phyloP scores from a whole-genome alignment of 208 protist species.

The Herpetomonas muscarum region DNA sequence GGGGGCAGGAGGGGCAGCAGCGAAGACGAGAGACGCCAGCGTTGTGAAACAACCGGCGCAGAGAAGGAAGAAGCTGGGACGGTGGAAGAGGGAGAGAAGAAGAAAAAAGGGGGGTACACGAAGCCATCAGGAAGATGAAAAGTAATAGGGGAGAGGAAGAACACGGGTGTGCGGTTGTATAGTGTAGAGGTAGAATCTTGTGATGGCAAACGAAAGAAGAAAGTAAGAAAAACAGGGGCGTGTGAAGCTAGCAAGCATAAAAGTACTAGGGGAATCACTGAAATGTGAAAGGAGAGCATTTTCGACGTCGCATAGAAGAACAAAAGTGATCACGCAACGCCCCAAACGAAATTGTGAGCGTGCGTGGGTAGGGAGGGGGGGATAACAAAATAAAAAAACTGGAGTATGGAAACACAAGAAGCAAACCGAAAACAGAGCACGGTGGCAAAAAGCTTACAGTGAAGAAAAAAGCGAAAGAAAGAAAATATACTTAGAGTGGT shows the following conservation, averaged over 20 bases:
- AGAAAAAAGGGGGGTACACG: background rate
- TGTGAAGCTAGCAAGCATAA: background rate
- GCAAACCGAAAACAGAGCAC: conserved; percentile 8
- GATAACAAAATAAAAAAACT: background rate
- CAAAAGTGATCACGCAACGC: too few species aligned
- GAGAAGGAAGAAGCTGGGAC: background rate
- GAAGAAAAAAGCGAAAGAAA: conserved; percentile 8
- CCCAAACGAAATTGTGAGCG: background rate
- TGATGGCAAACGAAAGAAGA: too few species aligned
- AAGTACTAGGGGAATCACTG: conserved; percentile 7
- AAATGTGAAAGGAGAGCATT: too few species aligned
- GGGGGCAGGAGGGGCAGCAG: too few species aligned
- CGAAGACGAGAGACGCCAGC: too few species aligned
- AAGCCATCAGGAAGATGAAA: background rate
- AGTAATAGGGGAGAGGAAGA: background rate
- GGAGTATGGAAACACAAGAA: conserved; percentile 3
- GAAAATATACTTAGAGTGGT: background rate
- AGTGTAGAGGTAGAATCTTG: too few species aligned
- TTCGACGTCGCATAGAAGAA: background rate
- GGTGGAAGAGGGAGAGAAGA: background rate
- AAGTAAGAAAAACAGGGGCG: background rate
- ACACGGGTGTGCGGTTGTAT: background rate
- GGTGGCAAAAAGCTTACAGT: background rate
- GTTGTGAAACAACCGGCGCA: background rate
- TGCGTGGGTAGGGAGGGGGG: background rate